phyloP scores from a whole-genome alignment of 192 early-diverging fungal species.

The Backusella psychrophila region DNA sequence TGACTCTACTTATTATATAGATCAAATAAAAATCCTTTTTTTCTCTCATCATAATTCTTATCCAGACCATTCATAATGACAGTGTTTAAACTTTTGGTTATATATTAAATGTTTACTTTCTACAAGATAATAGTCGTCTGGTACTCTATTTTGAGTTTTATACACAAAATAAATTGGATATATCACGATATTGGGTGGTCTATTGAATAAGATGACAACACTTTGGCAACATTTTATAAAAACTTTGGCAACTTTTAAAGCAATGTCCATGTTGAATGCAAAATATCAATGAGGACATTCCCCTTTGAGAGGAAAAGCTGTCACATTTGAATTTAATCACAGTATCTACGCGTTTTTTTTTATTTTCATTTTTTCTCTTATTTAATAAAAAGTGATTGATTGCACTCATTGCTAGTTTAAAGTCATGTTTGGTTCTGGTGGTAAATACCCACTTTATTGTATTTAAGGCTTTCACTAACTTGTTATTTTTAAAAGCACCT shows the following conservation, averaged over 20 bases:
- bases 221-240: too few species aligned
- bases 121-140: neutral
- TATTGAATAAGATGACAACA: too few species aligned
- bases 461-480: neutral
- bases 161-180: too few species aligned
- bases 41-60: neutral
- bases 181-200: too few species aligned
- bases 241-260: too few species aligned
- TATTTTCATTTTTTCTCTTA: neutral
- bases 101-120: too few species aligned
- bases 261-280: too few species aligned
- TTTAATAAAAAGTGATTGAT: neutral
- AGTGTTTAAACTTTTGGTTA: neutral
- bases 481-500: neutral
- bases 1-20: neutral
- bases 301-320: neutral
- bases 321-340: neutral
- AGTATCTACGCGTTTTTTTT: slow-evolving; percentile 1
- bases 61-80: neutral
- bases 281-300: neutral
- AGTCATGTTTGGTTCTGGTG: slow-evolving; percentile 10
- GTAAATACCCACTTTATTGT: neutral
- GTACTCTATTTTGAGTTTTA: neutral
- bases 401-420: neutral
- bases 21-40: neutral